A percentile compares a stretch with the other conserved stretches of the same genome.
Conservation (phyloP, 495 filamentous ascomycete genomes). For the Rostrohypoxylon terebratum region DNA sequence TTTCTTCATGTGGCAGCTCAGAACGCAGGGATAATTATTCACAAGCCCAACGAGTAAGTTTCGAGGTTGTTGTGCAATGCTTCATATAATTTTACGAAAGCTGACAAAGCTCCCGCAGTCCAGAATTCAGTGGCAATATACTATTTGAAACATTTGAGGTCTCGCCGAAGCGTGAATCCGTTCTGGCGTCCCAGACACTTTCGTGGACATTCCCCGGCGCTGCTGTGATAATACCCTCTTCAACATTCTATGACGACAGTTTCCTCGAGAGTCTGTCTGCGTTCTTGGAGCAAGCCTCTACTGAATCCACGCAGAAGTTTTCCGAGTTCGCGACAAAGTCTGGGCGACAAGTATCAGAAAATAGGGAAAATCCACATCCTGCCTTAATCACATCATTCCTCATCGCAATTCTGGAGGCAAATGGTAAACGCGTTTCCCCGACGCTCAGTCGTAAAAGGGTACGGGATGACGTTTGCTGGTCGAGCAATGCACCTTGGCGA, state of each 20-base stretch:
- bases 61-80: slow-evolving; percentile 13
- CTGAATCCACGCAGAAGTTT: slow-evolving; percentile 65
- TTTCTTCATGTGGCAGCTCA: slow-evolving; percentile 63
- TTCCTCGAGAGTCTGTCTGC: slow-evolving; percentile 62
- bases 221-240: slow-evolving; percentile 57
- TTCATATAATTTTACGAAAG: neutral
- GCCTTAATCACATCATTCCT: slow-evolving; percentile 65
- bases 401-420: slow-evolving; percentile 66
- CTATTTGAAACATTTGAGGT: slow-evolving; percentile 68
- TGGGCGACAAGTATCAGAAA: slow-evolving; percentile 57
- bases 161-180: slow-evolving; percentile 59
- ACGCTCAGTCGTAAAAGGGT: slow-evolving; percentile 64
- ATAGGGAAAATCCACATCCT: slow-evolving; percentile 65
- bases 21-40: slow-evolving; percentile 66
- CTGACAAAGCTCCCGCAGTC: slow-evolving; percentile 23
- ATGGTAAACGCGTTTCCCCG: slow-evolving; percentile 52
- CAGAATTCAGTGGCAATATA: slow-evolving; percentile 30
- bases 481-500: slow-evolving; percentile 66
- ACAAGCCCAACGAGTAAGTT: slow-evolving; percentile 56
- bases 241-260: slow-evolving; percentile 51
- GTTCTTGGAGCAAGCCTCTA: slow-evolving; percentile 68
- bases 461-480: slow-evolving; percentile 67
- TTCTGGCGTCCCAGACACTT: slow-evolving; percentile 54
- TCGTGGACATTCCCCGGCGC: slow-evolving; percentile 64
- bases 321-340: slow-evolving; percentile 64